phyloP scores from a whole-genome alignment of 2,329 filamentous ascomycete genomes.

The Trichoderma breve region DNA sequence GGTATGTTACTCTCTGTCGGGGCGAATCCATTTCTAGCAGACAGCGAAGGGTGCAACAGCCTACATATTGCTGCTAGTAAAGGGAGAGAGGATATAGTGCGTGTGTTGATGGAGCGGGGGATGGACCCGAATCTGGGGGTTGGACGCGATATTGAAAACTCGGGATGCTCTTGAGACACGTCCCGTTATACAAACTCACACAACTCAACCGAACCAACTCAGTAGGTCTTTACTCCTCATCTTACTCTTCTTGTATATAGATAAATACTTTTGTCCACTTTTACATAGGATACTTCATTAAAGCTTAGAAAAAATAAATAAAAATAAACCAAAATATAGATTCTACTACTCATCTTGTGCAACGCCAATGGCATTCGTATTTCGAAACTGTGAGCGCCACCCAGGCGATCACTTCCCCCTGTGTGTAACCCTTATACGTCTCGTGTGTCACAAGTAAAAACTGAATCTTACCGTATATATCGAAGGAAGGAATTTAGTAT shows the following conservation, averaged over 20 bases:
- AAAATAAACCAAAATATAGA: neutral
- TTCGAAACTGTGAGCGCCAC: neutral
- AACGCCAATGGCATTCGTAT: neutral
- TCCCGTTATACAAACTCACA: neutral
- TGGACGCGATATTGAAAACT: conserved; percentile 1
- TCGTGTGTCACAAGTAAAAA: neutral
- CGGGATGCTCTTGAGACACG: neutral
- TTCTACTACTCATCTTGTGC: neutral
- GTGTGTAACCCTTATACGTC: neutral
- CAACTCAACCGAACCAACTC: neutral
- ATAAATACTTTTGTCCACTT: neutral
- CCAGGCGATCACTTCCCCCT: neutral
- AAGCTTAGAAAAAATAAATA: neutral
- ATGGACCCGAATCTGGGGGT: conserved; percentile 16
- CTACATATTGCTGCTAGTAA: conserved; percentile 10
- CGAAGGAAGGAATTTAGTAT: neutral
- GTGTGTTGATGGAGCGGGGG: conserved; percentile 13
- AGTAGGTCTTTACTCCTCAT: neutral
- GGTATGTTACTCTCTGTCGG: conserved; percentile 6
- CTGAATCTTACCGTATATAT: neutral
- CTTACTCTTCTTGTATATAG: neutral
- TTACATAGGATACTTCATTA: neutral
- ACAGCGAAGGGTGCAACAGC: conserved; percentile 6
- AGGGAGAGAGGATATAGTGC: conserved; percentile 12
- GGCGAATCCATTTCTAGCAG: conserved; percentile 9